Evolutionary conservation across 2,329 filamentous ascomycete species (phyloP).

Genomic region (Iodosphaeria phyllophila): DNA sequence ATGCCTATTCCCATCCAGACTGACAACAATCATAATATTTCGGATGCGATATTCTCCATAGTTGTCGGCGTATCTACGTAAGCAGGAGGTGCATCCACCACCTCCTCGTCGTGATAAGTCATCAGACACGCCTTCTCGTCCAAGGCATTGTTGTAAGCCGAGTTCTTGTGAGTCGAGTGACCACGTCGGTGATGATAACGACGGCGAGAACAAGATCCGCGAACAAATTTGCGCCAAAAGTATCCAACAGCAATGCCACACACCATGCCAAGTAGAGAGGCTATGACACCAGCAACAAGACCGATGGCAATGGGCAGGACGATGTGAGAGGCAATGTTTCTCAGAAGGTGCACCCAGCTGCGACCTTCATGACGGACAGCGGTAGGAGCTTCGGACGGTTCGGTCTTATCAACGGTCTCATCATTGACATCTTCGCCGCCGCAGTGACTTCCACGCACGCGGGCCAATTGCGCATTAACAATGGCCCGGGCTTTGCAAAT

Average conservation of each 20-base stretch:
- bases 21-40: too few species aligned
- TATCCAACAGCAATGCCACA: constrained; percentile 42
- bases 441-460: constrained; percentile 16
- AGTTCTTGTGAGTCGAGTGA: constrained; percentile 15
- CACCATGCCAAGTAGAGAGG: constrained; percentile 50
- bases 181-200: constrained; percentile 13
- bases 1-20: too few species aligned
- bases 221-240: constrained; percentile 34
- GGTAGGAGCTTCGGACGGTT: too few species aligned
- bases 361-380: too few species aligned
- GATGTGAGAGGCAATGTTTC: constrained; percentile 40
- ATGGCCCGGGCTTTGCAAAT: constrained; percentile 35
- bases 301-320: constrained; percentile 51
- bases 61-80: too few species aligned
- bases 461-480: constrained; percentile 22
- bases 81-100: constrained; percentile 11
- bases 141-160: constrained; percentile 13
- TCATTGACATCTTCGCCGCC: constrained; percentile 18
- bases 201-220: constrained; percentile 15
- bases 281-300: constrained; percentile 46
- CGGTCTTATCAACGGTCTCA: constrained; percentile 8
- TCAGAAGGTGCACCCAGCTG: constrained; percentile 27
- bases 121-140: constrained; percentile 34
- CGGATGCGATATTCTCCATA: too few species aligned
- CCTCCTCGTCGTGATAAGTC: constrained; percentile 15